phyloP scores from a whole-genome alignment of 129 eudicot species.

The Flaveria sonorensis region DNA sequence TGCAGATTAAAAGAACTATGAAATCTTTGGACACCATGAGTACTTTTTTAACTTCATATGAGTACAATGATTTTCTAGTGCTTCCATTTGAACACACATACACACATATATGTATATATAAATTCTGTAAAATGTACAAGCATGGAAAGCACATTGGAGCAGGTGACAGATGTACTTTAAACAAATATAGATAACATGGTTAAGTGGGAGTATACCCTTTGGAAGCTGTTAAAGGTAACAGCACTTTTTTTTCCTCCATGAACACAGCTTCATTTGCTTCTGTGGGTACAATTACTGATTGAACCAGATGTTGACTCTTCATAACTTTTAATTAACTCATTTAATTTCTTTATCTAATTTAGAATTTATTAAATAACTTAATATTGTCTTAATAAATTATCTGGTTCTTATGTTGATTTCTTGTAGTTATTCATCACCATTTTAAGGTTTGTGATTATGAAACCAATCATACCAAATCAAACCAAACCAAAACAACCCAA shows the following conservation, averaged over 20 bases:
- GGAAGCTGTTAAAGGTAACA: constrained; percentile 39
- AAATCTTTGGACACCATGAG: no score
- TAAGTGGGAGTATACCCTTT: constrained; percentile 42
- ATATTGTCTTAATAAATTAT: constrained; percentile 23
- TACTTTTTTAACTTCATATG: no score
- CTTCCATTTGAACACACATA: not conserved
- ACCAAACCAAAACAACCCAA: no score
- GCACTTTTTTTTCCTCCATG: constrained; percentile 31
- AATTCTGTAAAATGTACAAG: constrained; percentile 34
- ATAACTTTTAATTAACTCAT: constrained; percentile 22
- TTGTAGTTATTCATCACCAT: constrained; percentile 1
- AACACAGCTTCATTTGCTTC: constrained; percentile 39
- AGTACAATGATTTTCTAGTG: no score
- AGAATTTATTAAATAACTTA: constrained; percentile 14
- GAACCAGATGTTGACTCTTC: constrained; percentile 41
- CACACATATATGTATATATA: not conserved
- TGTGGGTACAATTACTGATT: constrained; percentile 46
- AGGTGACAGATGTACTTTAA: constrained; percentile 44
- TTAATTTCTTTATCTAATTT: not conserved
- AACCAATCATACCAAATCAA: not conserved
- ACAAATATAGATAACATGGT: constrained; percentile 37
- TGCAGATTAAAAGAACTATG: no score
- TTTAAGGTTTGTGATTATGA: constrained; percentile 2
- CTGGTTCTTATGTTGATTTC: constrained; percentile 23
- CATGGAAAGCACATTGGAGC: constrained; percentile 40